Percentiles rank a stretch among this genome's conserved stretches.
Evolutionary conservation across 2,329 filamentous ascomycete genomes (phyloP).

Genomic region (Botrytis byssoidea): DNA sequence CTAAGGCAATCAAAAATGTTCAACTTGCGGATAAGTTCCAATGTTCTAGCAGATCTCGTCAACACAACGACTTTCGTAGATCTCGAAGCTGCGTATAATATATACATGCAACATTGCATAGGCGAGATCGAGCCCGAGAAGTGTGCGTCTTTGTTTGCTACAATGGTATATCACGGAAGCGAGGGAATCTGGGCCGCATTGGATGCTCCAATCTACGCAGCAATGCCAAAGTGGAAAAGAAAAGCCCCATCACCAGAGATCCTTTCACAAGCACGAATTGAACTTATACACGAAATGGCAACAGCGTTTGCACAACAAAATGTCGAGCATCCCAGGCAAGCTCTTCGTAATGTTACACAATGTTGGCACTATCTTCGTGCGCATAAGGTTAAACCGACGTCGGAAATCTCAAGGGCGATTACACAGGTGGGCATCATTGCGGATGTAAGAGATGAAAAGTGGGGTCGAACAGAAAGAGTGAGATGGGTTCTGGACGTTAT

Average conservation of each 20-base stretch:
- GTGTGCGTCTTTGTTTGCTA: constrained; percentile 28
- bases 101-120: constrained; percentile 20
- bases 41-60: background rate
- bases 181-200: constrained; percentile 31
- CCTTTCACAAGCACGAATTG: constrained; percentile 24
- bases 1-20: constrained; percentile 6
- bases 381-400: constrained; percentile 26
- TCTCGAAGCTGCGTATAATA: constrained; percentile 1
- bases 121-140: constrained; percentile 17
- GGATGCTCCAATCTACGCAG: constrained; percentile 24
- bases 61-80: background rate
- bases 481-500: constrained; percentile 32
- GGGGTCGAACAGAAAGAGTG: constrained; percentile 28
- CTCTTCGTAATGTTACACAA: constrained; percentile 34
- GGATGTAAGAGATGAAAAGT: constrained; percentile 26
- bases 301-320: constrained; percentile 30
- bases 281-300: constrained; percentile 34
- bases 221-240: constrained; percentile 4
- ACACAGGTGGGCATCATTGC: constrained; percentile 29
- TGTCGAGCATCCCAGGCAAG: constrained; percentile 23
- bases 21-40: background rate
- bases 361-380: constrained; percentile 32
- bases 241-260: constrained; percentile 10
- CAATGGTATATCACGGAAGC: constrained; percentile 26
- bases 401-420: constrained; percentile 31